Conservation (phyloP, 2,329 filamentous ascomycete genomes). For the Zasmidium citrigriseum region DNA sequence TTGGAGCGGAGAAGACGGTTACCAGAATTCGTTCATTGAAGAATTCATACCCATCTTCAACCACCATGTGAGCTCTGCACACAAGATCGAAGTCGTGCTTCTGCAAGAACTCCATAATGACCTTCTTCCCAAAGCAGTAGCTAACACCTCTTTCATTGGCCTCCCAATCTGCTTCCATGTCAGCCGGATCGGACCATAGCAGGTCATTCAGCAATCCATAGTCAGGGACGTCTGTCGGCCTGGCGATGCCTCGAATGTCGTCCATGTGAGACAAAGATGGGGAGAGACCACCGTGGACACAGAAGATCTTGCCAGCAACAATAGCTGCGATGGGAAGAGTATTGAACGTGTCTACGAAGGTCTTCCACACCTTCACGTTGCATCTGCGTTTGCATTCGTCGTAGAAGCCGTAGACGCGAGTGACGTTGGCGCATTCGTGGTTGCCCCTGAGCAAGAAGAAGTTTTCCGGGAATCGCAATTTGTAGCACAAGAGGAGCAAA, state of each 20-base stretch:
- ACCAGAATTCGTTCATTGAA: conserved; percentile 94
- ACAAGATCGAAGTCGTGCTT: conserved; percentile 96
- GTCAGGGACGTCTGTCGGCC: conserved; percentile 95
- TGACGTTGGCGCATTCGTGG: conserved; percentile 96
- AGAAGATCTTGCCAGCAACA: conserved; percentile 96
- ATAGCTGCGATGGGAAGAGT: conserved; percentile 94
- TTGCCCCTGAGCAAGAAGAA: conserved; percentile 95
- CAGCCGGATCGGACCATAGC: conserved; percentile 94
- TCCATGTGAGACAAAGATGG: conserved; percentile 96
- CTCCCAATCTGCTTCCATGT: conserved; percentile 96
- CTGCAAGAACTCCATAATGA: conserved; percentile 93
- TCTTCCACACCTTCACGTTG: conserved; percentile 98
- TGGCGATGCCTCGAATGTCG: conserved; percentile 92
- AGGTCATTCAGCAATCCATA: conserved; percentile 94
- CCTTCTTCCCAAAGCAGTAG: conserved; percentile 97
- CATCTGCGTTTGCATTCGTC: conserved; percentile 96
- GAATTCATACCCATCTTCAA: conserved; percentile 98
- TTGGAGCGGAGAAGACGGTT: conserved; percentile 96
- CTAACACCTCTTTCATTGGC: conserved; percentile 95
- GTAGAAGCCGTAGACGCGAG: conserved; percentile 94
- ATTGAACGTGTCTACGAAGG: conserved; percentile 96
- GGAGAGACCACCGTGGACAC: conserved; percentile 91
- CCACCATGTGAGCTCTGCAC: conserved; percentile 97
- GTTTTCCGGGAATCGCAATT: conserved; percentile 95
- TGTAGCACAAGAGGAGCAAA: conserved; percentile 88